A percentile compares a stretch with the other conserved stretches of the same genome.
These are phyloP conservation scores for Microsporum canis DNA, from an alignment of 2,329 filamentous ascomycete genomes.

Conservation along the genomic window DNA sequence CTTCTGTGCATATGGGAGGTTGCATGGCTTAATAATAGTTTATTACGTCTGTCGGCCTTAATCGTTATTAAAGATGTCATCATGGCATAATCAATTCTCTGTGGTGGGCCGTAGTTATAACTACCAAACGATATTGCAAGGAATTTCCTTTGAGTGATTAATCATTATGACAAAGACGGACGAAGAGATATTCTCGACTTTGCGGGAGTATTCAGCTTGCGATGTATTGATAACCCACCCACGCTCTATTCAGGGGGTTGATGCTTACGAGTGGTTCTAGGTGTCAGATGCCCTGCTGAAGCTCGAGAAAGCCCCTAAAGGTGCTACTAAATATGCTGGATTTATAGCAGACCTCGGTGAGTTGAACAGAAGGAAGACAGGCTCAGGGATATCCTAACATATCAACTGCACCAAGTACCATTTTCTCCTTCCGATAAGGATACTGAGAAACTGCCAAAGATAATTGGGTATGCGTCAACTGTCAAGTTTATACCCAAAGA, in stretches of 20 bases:
- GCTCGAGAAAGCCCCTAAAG: slow-evolving; percentile 39
- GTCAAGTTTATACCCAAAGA: slow-evolving; percentile 48
- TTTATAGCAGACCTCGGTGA: slow-evolving; percentile 53
- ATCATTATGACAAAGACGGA: neutral
- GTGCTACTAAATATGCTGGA: slow-evolving; percentile 49
- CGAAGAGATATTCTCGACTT: slow-evolving; percentile 23
- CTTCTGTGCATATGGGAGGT: too few species aligned
- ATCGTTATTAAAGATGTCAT: neutral
- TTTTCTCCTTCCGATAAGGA: slow-evolving; percentile 25
- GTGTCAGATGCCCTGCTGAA: slow-evolving; percentile 63
- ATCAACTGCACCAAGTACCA: slow-evolving; percentile 20
- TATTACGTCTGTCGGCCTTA: neutral
- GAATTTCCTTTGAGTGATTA: neutral
- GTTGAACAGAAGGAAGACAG: slow-evolving; percentile 2
- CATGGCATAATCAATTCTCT: too few species aligned
- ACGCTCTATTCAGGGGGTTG: neutral
- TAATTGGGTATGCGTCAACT: slow-evolving; percentile 36
- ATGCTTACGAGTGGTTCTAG: slow-evolving; percentile 25
- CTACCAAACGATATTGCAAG: neutral
- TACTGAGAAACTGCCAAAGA: slow-evolving; percentile 21
- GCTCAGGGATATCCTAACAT: neutral
- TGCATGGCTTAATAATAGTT: neutral
- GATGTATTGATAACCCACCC: slow-evolving; percentile 24
- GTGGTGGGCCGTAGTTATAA: too few species aligned
- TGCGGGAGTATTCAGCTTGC: slow-evolving; percentile 32